A percentile compares a stretch with the other conserved stretches of the same genome.
phyloP scores from a whole-genome alignment of 2,329 filamentous ascomycete genomes.

The Epichloe uncinata region DNA sequence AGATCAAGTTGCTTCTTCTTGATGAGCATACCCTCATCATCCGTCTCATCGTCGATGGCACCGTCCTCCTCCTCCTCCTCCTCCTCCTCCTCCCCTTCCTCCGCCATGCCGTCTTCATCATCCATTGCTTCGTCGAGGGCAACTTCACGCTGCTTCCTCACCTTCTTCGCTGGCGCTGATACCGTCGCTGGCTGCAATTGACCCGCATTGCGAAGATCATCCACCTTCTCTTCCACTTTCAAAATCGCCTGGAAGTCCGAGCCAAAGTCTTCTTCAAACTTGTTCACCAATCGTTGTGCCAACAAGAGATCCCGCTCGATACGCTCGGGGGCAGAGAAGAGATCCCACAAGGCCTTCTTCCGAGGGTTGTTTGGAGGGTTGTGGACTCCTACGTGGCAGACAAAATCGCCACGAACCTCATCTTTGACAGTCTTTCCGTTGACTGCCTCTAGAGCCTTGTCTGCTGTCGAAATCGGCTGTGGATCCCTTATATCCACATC shows the following conservation, averaged over 20 bases:
- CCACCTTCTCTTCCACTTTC: constrained; percentile 77
- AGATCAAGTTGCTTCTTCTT: constrained; percentile 98
- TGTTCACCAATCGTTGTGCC: constrained; percentile 67
- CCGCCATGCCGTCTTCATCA: constrained; percentile 50
- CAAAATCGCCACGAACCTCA: constrained; percentile 85
- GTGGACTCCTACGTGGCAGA: constrained; percentile 93
- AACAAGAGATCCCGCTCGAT: constrained; percentile 82
- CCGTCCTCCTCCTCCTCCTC: constrained; percentile 77
- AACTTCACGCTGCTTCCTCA: constrained; percentile 46
- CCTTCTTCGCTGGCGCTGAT: constrained; percentile 40
- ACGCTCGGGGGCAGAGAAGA: constrained; percentile 88
- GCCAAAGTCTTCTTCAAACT: constrained; percentile 74
- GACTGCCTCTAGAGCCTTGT: constrained; percentile 83
- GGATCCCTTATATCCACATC: constrained; percentile 44
- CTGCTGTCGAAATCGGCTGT: constrained; percentile 47
- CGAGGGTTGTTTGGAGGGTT: constrained; percentile 73
- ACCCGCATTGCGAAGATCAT: constrained; percentile 63
- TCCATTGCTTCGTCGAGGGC: constrained; percentile 49
- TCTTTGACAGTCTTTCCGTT: constrained; percentile 97
- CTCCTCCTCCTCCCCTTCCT: no score
- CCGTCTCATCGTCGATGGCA: constrained; percentile 70
- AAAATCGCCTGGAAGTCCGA: constrained; percentile 61
- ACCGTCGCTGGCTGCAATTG: constrained; percentile 55
- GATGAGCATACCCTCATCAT: constrained; percentile 76
- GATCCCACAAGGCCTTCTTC: constrained; percentile 93